These are phyloP conservation scores for Taphrina deformans DNA, from an alignment of 1,139 yeast species.

Conservation along the genomic window DNA sequence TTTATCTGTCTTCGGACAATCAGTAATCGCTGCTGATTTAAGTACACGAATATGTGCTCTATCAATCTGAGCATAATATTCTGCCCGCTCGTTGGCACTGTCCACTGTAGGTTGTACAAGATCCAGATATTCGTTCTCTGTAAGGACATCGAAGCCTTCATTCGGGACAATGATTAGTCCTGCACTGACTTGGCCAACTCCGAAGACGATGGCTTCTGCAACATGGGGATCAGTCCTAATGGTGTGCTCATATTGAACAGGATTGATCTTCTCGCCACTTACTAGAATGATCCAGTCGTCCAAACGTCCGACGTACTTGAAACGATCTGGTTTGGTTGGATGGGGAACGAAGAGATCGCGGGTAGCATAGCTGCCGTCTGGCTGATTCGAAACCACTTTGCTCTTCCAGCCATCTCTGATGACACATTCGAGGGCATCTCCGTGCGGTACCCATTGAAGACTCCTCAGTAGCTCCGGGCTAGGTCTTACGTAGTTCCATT, in stretches of 20 bases:
- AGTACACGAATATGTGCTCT: not conserved
- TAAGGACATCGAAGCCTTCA: not conserved
- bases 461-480: not conserved
- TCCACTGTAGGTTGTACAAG: not conserved
- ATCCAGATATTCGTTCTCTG: not conserved
- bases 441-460: not conserved
- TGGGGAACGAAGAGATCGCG: constrained; percentile 1
- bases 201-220: not conserved
- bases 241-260: not conserved
- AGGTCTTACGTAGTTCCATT: constrained; percentile 5
- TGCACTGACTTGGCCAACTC: not conserved
- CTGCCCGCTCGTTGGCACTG: not conserved
- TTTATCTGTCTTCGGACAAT: not conserved
- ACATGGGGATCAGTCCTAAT: not conserved
- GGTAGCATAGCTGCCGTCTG: constrained; percentile 5
- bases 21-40: not conserved
- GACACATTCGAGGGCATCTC: constrained; percentile 3
- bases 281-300: not conserved
- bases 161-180: not conserved
- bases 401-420: not conserved
- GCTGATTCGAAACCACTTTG: constrained; percentile 6
- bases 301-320: not conserved
- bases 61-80: constrained; percentile 1
- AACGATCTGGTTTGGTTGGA: not conserved
- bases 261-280: not conserved